Base-by-base conservation (phyloP, 805 yeast species). In the Yarrowia divulgata region DNA sequence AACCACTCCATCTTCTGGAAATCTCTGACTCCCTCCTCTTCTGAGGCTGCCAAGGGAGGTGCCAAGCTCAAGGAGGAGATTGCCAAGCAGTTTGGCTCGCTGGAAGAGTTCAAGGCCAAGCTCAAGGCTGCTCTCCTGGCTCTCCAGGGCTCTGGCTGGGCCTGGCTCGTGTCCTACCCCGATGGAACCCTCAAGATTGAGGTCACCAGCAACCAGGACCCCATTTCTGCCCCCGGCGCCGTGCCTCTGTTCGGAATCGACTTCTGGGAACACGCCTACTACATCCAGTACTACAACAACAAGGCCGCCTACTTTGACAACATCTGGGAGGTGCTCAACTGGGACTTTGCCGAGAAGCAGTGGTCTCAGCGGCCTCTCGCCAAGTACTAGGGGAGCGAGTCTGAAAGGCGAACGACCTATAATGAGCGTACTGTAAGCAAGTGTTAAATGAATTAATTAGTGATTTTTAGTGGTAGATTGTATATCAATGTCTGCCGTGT, bases 251-350 rank as follows among this genome's bases (percentile, higher is more conserved):
- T 92, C 69, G 97, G 97, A 69, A 89, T 91, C 77, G 97, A 91
- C 75, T 94, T 95, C 70, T 91, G 97, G 97, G 97, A 91, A 81
- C 97, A 91, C 77, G 97, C 97, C 68, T 91, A 91, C 84, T 91
- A 91, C 85, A 84, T 92, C 79, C 97, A 91, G 81, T 91, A 91
- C 84, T 89, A 90, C 82, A 91, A 92, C 82, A 90, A 88, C 77
- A 91, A 92, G 84, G 94, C 79, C 58, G 96, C 91, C 76, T 91
- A 92, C 82, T 91, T 91, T 85, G 87, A 90, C 79, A 93, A 94
- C 72, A 90, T 91, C 80, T 92, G 97, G 97, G 88, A 90, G 76
- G 97, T 91, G 55, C 85, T 92, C 80, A 90, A 91, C 85, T 91
- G 97, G 97, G 83, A 87, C 77, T 93, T 87, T 80, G 97, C 95